Percentiles rank a stretch among this genome's conserved stretches.
Conservation (phyloP, 2,329 filamentous ascomycete species). For the Botrytis porri region DNA sequence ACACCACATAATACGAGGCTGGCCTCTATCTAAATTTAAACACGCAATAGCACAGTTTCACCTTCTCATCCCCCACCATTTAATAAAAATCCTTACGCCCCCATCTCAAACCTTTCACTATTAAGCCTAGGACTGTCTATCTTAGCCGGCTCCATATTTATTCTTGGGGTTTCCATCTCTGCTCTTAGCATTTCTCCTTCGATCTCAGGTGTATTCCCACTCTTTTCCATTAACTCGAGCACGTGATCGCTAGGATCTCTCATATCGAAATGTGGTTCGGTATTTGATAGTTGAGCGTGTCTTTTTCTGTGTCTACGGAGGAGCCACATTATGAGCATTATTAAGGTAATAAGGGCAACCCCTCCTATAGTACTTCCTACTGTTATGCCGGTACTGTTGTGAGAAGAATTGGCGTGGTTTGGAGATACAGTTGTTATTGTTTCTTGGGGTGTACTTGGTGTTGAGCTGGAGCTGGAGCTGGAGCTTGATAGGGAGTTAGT, state of each 20-base stretch:
- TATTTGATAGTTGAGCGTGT: too few species aligned
- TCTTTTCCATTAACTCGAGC: not conserved
- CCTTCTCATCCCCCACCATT: too few species aligned
- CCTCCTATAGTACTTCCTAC: not conserved
- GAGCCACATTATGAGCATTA: not conserved
- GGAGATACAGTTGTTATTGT: not conserved
- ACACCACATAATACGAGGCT: not conserved
- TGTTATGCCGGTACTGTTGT: not conserved
- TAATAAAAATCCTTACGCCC: not conserved
- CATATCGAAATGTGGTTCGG: not conserved
- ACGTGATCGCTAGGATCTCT: not conserved
- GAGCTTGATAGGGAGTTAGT: not conserved
- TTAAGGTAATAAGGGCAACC: not conserved
- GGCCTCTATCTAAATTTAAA: not conserved
- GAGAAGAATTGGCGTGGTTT: not conserved
- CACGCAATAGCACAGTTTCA: not conserved
- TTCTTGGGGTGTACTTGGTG: not conserved
- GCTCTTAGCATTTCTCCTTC: not conserved
- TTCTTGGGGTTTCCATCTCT: not conserved
- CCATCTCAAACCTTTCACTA: not conserved
- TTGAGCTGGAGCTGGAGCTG: not conserved
- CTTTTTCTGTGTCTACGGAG: not conserved
- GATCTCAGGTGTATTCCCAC: not conserved
- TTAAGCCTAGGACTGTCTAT: not conserved
- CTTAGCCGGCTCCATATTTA: not conserved